Conservation (phyloP, 2,329 filamentous ascomycete genomes). For the Salinomyces thailandicus region DNA sequence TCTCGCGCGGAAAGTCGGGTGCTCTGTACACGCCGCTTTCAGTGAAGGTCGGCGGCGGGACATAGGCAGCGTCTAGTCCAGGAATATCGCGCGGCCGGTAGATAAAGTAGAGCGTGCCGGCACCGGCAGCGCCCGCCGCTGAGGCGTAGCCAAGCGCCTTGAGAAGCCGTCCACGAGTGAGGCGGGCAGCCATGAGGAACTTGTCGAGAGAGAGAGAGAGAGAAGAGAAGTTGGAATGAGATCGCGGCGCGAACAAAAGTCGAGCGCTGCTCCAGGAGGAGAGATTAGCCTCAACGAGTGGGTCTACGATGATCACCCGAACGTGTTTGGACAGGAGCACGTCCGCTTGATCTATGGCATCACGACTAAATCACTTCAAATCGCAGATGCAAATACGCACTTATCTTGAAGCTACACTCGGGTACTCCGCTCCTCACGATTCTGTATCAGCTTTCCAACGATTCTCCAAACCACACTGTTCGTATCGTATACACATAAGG, state of each 20-base stretch:
- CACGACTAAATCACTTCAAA: too few species aligned
- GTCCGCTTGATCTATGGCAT: too few species aligned
- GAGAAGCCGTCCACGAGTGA: constrained; percentile 35
- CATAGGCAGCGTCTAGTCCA: constrained; percentile 55
- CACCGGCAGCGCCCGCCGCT: constrained; percentile 43
- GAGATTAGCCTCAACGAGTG: background rate
- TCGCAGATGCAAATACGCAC: too few species aligned
- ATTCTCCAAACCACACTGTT: too few species aligned
- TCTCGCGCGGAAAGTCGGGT: constrained; percentile 54
- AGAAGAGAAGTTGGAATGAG: background rate
- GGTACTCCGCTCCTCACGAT: too few species aligned
- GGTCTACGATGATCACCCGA: too few species aligned
- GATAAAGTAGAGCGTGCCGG: constrained; percentile 49
- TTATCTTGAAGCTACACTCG: too few species aligned
- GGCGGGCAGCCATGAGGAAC: constrained; percentile 17
- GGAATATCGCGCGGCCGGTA: constrained; percentile 65
- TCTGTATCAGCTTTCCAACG: too few species aligned
- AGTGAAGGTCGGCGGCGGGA: constrained; percentile 60
- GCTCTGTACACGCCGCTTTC: constrained; percentile 57
- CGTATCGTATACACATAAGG: too few species aligned
- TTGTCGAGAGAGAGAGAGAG: background rate
- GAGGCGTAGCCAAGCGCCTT: constrained; percentile 50
- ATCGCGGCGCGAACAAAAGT: background rate
- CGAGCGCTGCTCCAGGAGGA: background rate
- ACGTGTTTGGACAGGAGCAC: too few species aligned